phyloP scores from a whole-genome alignment of 2,329 filamentous ascomycete species.

The Claviceps sp. region DNA sequence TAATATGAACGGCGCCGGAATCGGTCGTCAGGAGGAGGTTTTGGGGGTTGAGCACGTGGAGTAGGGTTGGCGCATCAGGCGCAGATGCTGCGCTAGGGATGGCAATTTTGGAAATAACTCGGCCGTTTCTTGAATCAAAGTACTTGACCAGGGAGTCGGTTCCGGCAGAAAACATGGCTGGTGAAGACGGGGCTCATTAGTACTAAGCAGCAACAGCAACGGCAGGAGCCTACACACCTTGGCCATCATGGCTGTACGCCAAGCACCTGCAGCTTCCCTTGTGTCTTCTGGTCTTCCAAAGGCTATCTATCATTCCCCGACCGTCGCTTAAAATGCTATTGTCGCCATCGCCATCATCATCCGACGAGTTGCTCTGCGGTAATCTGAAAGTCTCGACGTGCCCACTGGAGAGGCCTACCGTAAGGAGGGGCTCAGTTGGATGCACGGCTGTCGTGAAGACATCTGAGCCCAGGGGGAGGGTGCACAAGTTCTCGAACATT shows the following conservation, averaged over 20 bases:
- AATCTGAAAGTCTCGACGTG: constrained; percentile 78
- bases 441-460: constrained; percentile 83
- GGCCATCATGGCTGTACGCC: constrained; percentile 66
- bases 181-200: neutral
- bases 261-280: constrained; percentile 85
- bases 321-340: constrained; percentile 43
- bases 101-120: constrained; percentile 69
- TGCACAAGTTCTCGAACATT: constrained; percentile 90
- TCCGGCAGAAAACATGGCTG: constrained; percentile 50
- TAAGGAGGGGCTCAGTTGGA: constrained; percentile 69
- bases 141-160: constrained; percentile 45
- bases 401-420: constrained; percentile 72
- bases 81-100: constrained; percentile 47
- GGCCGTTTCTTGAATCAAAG: constrained; percentile 43
- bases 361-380: constrained; percentile 36
- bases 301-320: constrained; percentile 62
- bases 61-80: constrained; percentile 62
- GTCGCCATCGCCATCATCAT: constrained; percentile 37
- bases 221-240: constrained; percentile 29
- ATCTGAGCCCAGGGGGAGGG: constrained; percentile 71
- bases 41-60: constrained; percentile 77
- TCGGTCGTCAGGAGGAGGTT: constrained; percentile 83
- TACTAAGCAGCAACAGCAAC: neutral
- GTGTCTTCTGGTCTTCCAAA: constrained; percentile 80
- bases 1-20: constrained; percentile 76